Evolutionary conservation across 164 flowering plant genomes (phyloP), one percentile per base, ranked within the genome.

Genomic region (Nymphaea thermarum): DNA sequence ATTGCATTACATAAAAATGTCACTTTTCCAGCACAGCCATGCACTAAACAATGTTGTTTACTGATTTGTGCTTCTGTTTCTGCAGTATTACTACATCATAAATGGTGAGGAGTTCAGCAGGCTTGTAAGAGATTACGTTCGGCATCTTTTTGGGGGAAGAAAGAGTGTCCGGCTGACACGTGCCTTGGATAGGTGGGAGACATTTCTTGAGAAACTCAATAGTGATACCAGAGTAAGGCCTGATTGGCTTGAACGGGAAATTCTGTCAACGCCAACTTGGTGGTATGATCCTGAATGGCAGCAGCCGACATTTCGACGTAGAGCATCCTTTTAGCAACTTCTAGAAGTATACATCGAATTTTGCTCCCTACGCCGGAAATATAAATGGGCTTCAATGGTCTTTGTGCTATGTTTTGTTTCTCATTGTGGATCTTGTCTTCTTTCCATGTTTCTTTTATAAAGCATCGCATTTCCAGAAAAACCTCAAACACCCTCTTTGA

Each of bases 31-130:
- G n/a, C 25, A 6, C 57, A 5, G 7, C 55, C 59, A 42, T 47
- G 55, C 55, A 47, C 7, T 12, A 47, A 47, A 0, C 12, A 25
- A 2, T 45, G 55, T 12, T 47, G 55, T 12, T 6, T 47, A 2
- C 12, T 47, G 7, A 47, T 12, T 47, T 47, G 6, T 5, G 53
- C 36, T 7, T 43, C 16, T 65, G 42, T 55, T 43, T 41, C 73
- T 78, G 82, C 88, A 90, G 96, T 90, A 90, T 64, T 43, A 71
- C 4, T 84, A 79, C 75, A 82, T 90, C 69, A 73, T 90, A 59
- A 66, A 36, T 6, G 90, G 91, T 0, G 87, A 81, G 74, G 88
- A 86, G 70, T 12, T 82, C 16, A 55, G 51, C 43, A 70, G 71
- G 60, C 73, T 90, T 5, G 78, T 62, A 7, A 83, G 67, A 74